Evolutionary conservation across 768 basidiomycete species (phyloP).

Genomic region (Psilocybe tampanensis): DNA sequence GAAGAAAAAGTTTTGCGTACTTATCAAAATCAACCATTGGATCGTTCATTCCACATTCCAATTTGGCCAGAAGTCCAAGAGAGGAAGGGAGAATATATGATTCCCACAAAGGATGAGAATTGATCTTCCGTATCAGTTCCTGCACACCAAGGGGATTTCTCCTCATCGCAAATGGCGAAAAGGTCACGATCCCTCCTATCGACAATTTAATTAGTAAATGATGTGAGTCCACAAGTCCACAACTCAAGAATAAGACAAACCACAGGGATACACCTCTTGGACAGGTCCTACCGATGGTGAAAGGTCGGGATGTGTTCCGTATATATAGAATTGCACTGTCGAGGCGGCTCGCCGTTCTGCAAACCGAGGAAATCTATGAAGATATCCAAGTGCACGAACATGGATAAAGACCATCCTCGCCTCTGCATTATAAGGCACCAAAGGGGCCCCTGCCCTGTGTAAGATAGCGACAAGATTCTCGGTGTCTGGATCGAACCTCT

Average conservation of each 20-base stretch:
- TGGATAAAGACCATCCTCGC: constrained; percentile 67
- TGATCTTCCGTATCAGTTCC: constrained; percentile 50
- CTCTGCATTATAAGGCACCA: constrained; percentile 39
- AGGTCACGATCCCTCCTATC: constrained; percentile 75
- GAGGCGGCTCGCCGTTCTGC: constrained; percentile 46
- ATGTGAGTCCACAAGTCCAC: background rate
- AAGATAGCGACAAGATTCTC: constrained; percentile 44
- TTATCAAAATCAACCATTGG: constrained; percentile 41
- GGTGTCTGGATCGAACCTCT: constrained; percentile 36
- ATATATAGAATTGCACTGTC: constrained; percentile 62
- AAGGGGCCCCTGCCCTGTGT: constrained; percentile 41
- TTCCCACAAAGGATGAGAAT: constrained; percentile 67
- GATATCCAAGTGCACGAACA: constrained; percentile 50
- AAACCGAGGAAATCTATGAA: constrained; percentile 53
- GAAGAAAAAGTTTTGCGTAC: constrained; percentile 21
- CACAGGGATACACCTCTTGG: constrained; percentile 67
- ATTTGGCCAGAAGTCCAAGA: constrained; percentile 54
- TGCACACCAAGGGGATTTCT: constrained; percentile 52
- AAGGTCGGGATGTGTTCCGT: constrained; percentile 62
- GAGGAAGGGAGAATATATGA: constrained; percentile 69
- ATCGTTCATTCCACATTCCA: constrained; percentile 39
- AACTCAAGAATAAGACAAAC: constrained; percentile 41
- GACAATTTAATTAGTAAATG: background rate
- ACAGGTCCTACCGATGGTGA: constrained; percentile 60
- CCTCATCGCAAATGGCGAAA: constrained; percentile 62